Conservation (phyloP, 2,329 filamentous ascomycete species). For the Colletotrichum lupini region DNA sequence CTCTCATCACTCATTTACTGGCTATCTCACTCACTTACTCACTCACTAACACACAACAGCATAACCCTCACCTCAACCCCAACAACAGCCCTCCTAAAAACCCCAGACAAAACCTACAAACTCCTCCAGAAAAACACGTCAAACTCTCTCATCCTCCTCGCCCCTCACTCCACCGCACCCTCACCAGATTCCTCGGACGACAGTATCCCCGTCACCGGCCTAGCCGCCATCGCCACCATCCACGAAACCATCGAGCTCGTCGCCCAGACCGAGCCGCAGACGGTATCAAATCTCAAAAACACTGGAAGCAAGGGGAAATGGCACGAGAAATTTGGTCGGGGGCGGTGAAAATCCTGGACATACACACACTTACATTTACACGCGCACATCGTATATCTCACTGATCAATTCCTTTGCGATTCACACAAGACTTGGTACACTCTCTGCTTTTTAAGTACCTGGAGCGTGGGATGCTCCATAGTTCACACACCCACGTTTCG, state of each 20-base stretch:
- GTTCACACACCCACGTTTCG: neutral
- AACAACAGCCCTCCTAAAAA: slow-evolving; percentile 62
- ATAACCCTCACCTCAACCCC: slow-evolving; percentile 62
- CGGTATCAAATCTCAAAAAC: slow-evolving; percentile 41
- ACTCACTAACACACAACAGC: slow-evolving; percentile 43
- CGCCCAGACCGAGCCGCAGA: slow-evolving; percentile 45
- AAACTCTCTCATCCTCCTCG: slow-evolving; percentile 70
- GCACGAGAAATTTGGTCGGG: slow-evolving; percentile 68
- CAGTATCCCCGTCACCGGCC: slow-evolving; percentile 39
- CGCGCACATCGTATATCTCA: neutral
- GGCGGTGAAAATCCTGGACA: slow-evolving; percentile 44
- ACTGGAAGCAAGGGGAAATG: slow-evolving; percentile 61
- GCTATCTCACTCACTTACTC: too few relatives aligned
- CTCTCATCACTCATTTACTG: too few relatives aligned
- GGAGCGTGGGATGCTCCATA: neutral
- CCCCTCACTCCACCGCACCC: slow-evolving; percentile 41
- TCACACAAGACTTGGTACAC: neutral
- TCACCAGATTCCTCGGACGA: slow-evolving; percentile 29
- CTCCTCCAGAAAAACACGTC: slow-evolving; percentile 76
- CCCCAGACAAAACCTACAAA: slow-evolving; percentile 63
- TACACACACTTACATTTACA: too few relatives aligned
- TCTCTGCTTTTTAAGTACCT: neutral
- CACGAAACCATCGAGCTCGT: slow-evolving; percentile 73
- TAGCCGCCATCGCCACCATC: slow-evolving; percentile 65
- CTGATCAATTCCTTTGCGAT: neutral